Evolutionary conservation across 2,329 filamentous ascomycete genomes (phyloP).

Genomic region (Fusarium redolens): DNA sequence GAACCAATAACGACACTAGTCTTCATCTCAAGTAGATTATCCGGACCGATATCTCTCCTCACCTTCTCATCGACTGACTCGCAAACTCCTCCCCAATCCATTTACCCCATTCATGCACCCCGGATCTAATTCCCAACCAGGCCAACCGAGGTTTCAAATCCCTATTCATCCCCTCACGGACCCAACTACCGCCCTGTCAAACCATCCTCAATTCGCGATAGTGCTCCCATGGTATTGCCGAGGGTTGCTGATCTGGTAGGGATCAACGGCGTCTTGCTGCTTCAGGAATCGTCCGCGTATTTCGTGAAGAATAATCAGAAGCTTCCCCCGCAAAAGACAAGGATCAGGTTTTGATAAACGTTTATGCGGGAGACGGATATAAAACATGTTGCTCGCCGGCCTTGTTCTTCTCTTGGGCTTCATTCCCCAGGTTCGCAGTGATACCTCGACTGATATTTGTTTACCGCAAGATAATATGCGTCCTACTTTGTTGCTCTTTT

Average conservation of each 20-base stretch:
- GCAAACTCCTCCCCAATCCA: not conserved
- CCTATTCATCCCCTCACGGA: not conserved
- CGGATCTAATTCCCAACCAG: slow-evolving; percentile 16
- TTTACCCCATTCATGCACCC: slow-evolving; percentile 6
- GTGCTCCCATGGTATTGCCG: slow-evolving; percentile 1
- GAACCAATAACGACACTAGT: not conserved
- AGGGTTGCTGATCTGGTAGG: not conserved
- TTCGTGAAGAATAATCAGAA: not conserved
- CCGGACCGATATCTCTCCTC: not conserved
- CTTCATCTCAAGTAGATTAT: not conserved
- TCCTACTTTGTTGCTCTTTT: slow-evolving; percentile 5
- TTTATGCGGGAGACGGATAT: slow-evolving; percentile 19
- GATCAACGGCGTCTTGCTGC: slow-evolving; percentile 7
- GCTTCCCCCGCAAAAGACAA: not conserved
- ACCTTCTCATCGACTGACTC: not conserved
- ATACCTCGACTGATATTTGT: slow-evolving; percentile 4
- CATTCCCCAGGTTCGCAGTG: not conserved
- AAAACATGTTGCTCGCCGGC: not conserved
- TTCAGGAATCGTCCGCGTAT: not conserved
- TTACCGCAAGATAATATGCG: slow-evolving; percentile 7
- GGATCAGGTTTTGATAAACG: not conserved
- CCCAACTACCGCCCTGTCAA: slow-evolving; percentile 18
- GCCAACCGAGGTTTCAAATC: slow-evolving; percentile 28
- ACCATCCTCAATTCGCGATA: not conserved
- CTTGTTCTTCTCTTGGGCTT: not conserved